These are phyloP conservation scores for Penicillium paxilli DNA, from an alignment of 495 filamentous ascomycete genomes.

Conservation along the genomic window DNA sequence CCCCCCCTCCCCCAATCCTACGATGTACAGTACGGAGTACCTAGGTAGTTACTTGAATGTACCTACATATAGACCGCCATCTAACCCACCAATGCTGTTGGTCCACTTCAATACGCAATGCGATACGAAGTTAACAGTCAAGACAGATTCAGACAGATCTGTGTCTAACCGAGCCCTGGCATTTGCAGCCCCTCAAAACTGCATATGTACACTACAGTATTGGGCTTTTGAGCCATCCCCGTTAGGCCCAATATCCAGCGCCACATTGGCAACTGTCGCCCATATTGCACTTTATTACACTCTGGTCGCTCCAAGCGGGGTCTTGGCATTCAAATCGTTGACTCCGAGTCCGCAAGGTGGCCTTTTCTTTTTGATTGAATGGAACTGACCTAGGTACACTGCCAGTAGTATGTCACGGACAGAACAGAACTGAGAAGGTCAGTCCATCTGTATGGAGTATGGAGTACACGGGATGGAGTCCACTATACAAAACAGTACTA, in stretches of 20 bases:
- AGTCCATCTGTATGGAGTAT: too few species aligned
- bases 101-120: not conserved
- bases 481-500: too few species aligned
- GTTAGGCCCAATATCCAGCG: not conserved
- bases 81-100: not conserved
- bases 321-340: not conserved
- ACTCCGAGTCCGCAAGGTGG: not conserved
- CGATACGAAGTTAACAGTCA: not conserved
- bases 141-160: not conserved
- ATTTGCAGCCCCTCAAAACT: too few species aligned
- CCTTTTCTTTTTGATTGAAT: not conserved
- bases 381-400: not conserved
- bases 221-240: not conserved
- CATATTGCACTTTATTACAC: not conserved
- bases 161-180: too few species aligned
- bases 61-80: constrained; percentile 1
- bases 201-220: too few species aligned
- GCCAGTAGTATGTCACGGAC: too few species aligned
- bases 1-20: too few species aligned
- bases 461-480: too few species aligned
- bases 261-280: not conserved
- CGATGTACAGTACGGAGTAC: too few species aligned
- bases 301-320: not conserved
- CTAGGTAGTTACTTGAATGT: too few species aligned
- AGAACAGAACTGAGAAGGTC: too few species aligned